Base-by-base conservation (phyloP, 352 stramenopile species). In the Blastocystis sp. region DNA sequence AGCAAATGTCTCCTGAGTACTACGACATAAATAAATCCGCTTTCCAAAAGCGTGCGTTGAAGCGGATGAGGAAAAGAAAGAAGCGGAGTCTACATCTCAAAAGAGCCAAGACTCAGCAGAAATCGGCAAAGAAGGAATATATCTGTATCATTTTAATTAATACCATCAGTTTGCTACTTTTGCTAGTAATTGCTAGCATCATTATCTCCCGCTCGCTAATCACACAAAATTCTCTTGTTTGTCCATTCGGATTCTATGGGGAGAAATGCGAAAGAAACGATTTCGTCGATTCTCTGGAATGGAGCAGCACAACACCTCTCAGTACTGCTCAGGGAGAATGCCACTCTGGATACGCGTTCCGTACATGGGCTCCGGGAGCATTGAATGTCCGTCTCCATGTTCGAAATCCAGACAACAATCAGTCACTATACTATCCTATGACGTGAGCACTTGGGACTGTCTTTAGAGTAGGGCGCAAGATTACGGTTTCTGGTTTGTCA, bases 401-500 rank as follows among this genome's bases (percentile, higher is more conserved):
- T 18, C 47, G 23, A 9, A 9, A 20, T 6, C 13, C 13, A 20
- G 20, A 26, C n/a, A n/a, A 18, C 15, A 34, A 13, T 2, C 8
- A 9, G 23, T 61, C 53, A 15, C 18, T 3, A 18, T 64, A 84
- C 73, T 84, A 84, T 29, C n/a, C 9, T 5, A 84, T 84, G 73
- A 13, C 13, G 73, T 84, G 45, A 18, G 23, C 29, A 6, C 23
- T n/a, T 4, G 18, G 4, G 20, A 3, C 11, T 5, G 23, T 66
- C 4, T 84, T 45, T 66, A 15, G 6, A 7, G 3, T 66, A 84
- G 73, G 41, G 4, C 43, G 39, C 73, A 84, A 43, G n/a, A 66
- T 23, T 45, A 84, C 47, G 73, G 73, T 9, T 84, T 68, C 23
- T 84, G 73, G 73, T 84, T 84, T 29, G 29, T 84, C 26, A 45